These are phyloP conservation scores for Hanseniaspora jakobsenii DNA, from an alignment of 805 yeast species.

Conservation along the genomic window DNA sequence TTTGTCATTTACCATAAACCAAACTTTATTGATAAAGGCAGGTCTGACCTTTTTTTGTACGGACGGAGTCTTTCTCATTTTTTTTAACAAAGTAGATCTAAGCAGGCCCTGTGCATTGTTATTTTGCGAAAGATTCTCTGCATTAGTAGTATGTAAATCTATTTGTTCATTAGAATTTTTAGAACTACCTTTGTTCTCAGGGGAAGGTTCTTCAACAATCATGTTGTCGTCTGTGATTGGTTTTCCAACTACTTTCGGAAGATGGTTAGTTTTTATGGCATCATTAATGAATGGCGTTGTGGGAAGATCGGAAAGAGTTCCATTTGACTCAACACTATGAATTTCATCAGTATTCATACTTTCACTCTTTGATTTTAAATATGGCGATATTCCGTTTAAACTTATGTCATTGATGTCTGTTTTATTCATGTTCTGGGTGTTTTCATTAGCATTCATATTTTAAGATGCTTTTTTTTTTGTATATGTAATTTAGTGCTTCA, in stretches of 20 bases:
- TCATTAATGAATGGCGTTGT: background rate
- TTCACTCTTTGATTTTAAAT: background rate
- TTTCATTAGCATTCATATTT: background rate
- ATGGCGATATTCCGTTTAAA: background rate
- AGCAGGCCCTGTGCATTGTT: background rate
- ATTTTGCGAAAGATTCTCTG: background rate
- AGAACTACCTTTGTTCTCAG: background rate
- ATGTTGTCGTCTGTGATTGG: slow-evolving; percentile 11
- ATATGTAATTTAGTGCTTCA: no score
- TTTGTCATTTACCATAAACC: slow-evolving; percentile 90
- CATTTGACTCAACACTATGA: background rate
- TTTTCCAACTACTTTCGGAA: background rate
- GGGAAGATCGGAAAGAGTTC: background rate
- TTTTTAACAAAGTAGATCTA: slow-evolving; percentile 6
- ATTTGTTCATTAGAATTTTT: background rate
- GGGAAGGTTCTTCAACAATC: slow-evolving; percentile 15
- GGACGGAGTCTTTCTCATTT: background rate
- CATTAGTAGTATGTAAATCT: no score
- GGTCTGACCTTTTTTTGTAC: slow-evolving; percentile 48
- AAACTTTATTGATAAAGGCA: slow-evolving; percentile 82
- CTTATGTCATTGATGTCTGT: background rate
- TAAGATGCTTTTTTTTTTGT: no score
- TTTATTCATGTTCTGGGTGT: background rate
- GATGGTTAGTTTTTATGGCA: background rate
- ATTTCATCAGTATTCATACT: background rate